Conservation (phyloP, 2,329 filamentous ascomycete species). For the Pseudogymnoascus sp. region DNA sequence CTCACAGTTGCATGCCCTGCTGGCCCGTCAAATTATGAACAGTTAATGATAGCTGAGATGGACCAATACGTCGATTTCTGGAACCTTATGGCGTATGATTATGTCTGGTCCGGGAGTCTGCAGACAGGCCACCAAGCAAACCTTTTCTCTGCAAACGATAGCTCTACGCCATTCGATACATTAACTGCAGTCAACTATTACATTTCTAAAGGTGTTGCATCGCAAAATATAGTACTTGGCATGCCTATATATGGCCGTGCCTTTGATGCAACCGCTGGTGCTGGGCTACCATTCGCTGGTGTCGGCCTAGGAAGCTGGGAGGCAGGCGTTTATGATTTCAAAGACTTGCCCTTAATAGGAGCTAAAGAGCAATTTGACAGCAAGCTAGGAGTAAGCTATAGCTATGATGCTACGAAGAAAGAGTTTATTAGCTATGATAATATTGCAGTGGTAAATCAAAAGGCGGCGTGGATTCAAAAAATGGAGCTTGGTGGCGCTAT, state of each 20-base stretch:
- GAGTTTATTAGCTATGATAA: conserved; percentile 68
- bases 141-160: conserved; percentile 46
- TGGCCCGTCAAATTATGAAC: conserved; percentile 38
- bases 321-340: conserved; percentile 69
- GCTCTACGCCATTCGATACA: conserved; percentile 60
- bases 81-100: conserved; percentile 67
- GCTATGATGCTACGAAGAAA: conserved; percentile 50
- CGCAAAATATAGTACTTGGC: conserved; percentile 62
- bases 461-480: conserved; percentile 55
- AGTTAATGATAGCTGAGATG: conserved; percentile 39
- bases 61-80: conserved; percentile 43
- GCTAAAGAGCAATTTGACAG: conserved; percentile 50
- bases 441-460: conserved; percentile 48
- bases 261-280: conserved; percentile 56
- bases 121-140: conserved; percentile 54
- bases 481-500: conserved; percentile 63
- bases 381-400: conserved; percentile 56
- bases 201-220: conserved; percentile 48
- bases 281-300: conserved; percentile 54
- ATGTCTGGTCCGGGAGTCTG: conserved; percentile 38
- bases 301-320: conserved; percentile 66
- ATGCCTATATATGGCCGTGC: conserved; percentile 73
- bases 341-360: conserved; percentile 56
- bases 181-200: conserved; percentile 58
- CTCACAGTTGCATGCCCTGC: conserved; percentile 46